Base-by-base conservation (phyloP, 345 rosid species). In the Litchi chinensis region DNA sequence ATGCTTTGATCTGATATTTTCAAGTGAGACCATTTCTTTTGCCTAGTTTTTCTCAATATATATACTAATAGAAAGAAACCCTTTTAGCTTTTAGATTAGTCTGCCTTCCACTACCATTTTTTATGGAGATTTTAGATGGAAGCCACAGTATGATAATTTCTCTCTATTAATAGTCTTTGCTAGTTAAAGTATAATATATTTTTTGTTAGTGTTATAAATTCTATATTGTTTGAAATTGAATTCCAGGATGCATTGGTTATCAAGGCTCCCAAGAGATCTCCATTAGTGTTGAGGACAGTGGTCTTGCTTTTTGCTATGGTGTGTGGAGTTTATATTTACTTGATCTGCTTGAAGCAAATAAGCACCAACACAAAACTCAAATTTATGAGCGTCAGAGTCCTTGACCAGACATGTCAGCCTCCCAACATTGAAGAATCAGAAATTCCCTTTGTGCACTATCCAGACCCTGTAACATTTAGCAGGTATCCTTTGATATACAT, bases 251-350 rank as follows among this genome's bases (percentile, higher is more conserved):
- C 84, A 44, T 72, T 80, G 76, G 66, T 75, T 12, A 52, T 70
- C 68, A 80, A 83, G 77, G 76, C 76, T 79, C 83, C 88, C 11
- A 83, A 79, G 81, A 86, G 70, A 74, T 83, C 86, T 76, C 81
- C 84, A 63, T 52, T 81, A 39, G 40, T 50, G 19, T 56, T 69
- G 68, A 80, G 86, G 74, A 59, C 82, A 16, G 73, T 79, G 81
- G 82, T 83, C 71, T 59, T 83, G n/a, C 57, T 81, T 15, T 83
- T 85, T 81, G 81, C 77, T 44, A 76, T 86, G 86, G 69, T 81
- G 10, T 81, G 88, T 74, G 86, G 84, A 50, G 76, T 86, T 46
- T 83, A 81, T 71, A 83, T 86, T 65, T 86, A 80, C 75, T 76
- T 79, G 13, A 79, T 79, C 65, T 83, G 83, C 70, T 52, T 83